Conservation (phyloP, 2,329 filamentous ascomycete species). For the Claviceps sp. region DNA sequence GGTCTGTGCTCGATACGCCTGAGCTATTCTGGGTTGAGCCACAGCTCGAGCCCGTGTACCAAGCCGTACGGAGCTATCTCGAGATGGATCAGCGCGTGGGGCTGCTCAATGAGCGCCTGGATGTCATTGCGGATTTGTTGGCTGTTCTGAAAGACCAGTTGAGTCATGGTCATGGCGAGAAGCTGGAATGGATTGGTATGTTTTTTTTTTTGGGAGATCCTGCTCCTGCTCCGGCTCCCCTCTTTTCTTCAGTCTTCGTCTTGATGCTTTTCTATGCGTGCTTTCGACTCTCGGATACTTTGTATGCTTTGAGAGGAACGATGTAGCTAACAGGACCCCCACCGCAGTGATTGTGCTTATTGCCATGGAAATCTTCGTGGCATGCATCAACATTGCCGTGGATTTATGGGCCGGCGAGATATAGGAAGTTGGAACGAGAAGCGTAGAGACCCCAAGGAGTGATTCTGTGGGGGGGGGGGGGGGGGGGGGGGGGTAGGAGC, state of each 20-base stretch:
- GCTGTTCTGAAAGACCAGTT: slow-evolving; percentile 92
- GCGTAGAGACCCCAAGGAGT: no score
- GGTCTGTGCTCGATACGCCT: slow-evolving; percentile 88
- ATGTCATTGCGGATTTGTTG: slow-evolving; percentile 81
- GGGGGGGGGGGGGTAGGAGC: neutral
- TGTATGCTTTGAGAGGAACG: neutral
- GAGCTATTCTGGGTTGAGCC: slow-evolving; percentile 98
- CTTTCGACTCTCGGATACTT: neutral
- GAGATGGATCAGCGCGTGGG: slow-evolving; percentile 96
- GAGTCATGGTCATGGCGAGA: slow-evolving; percentile 84
- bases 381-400: slow-evolving; percentile 86
- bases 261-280: no score
- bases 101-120: slow-evolving; percentile 72
- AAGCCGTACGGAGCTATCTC: slow-evolving; percentile 85
- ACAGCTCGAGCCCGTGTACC: slow-evolving; percentile 89
- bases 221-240: neutral
- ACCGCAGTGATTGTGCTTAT: slow-evolving; percentile 78
- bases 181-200: slow-evolving; percentile 75
- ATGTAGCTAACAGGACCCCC: neutral
- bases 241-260: neutral
- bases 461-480: neutral
- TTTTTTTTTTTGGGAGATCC: neutral
- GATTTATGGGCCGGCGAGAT: slow-evolving; percentile 56
- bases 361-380: slow-evolving; percentile 86
- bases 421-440: neutral